Base-by-base conservation (phyloP, 2,329 filamentous ascomycete genomes). In the Paradendryphiella salina region DNA sequence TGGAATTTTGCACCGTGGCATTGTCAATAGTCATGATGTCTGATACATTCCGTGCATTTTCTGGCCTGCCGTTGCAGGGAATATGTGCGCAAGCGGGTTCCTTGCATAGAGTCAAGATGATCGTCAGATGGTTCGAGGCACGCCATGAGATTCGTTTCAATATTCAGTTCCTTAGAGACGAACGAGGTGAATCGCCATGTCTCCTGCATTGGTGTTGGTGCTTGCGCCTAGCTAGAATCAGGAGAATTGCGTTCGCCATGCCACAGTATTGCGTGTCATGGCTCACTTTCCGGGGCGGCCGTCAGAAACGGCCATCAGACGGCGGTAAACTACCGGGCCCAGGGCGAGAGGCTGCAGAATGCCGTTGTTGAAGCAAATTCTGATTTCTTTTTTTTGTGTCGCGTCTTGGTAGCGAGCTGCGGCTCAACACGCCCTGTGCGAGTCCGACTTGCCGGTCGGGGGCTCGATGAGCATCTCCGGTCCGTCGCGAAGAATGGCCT, bases 401-500 rank as follows among this genome's bases (percentile, higher is more conserved):
- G 50, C 46, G 29, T 20, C 13, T 15, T 28, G 35, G 42, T 40
- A 54, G 45, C 48, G 44, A 40, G 6, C 23, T 20, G 46, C 34
- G 48, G 11, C 57, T 57, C 54, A 44, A 52, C 26, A 39, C 44
- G 47, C 5, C 38, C 33, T 46, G 26, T 40, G 43, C 35, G 38
- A 18, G 33, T 37, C 47, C 44, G 43, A 32, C 43, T 37, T 21
- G 41, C 45, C 44, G 41, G 41, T 54, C 47, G 50, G 56, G 56
- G 56, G 50, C 47, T 42, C 46, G 41, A 23, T 57, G 36, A 37
- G 13, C 21, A 13, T 57, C 39, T 59, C 56, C 56, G 56, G 36
- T 36, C 54, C 46, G 46, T 35, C 37, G 33, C 33, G 37, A 47
- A 38, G 40, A 29, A 23, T 50, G 46, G 54, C 37, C 29, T n/a